Evolutionary conservation across 1,284 basidiomycete genomes (phyloP).

Genomic region (Papiliotrema flavescens): DNA sequence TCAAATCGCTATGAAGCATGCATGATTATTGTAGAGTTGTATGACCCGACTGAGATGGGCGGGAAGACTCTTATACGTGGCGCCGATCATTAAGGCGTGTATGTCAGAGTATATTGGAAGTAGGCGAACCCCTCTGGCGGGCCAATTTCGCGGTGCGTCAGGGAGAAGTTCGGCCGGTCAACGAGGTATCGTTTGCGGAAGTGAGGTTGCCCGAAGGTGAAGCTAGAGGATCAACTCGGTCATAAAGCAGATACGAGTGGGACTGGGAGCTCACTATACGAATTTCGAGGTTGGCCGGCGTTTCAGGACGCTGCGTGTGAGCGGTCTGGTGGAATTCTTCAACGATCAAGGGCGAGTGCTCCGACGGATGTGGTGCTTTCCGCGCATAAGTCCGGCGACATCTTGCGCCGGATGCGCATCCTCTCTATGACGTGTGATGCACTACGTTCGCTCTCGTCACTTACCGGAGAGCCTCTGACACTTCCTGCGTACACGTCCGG

Average conservation of each 20-base stretch:
- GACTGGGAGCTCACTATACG: constrained; percentile 55
- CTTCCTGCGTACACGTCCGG: constrained; percentile 71
- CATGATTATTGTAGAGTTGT: too few species aligned
- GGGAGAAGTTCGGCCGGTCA: constrained; percentile 32
- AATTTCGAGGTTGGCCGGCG: constrained; percentile 60
- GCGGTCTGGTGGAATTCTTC: background rate
- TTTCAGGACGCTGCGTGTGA: constrained; percentile 58
- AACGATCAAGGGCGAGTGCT: background rate
- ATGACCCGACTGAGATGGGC: too few species aligned
- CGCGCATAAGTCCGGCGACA: too few species aligned
- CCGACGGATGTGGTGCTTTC: background rate
- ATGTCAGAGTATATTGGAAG: constrained; percentile 63
- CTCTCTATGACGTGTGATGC: too few species aligned
- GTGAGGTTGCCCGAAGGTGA: constrained; percentile 89
- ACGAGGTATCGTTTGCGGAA: constrained; percentile 61
- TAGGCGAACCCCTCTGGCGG: constrained; percentile 75
- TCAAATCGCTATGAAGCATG: too few species aligned
- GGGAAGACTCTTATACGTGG: too few species aligned
- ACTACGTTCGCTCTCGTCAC: too few species aligned
- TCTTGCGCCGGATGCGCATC: too few species aligned
- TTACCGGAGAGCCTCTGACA: constrained; percentile 73
- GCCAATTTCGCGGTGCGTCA: constrained; percentile 39
- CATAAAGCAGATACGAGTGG: background rate
- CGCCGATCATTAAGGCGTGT: background rate
- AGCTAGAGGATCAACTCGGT: constrained; percentile 28